Conservation (phyloP, 306 rosid genomes). For the Crataegus laevigata region DNA sequence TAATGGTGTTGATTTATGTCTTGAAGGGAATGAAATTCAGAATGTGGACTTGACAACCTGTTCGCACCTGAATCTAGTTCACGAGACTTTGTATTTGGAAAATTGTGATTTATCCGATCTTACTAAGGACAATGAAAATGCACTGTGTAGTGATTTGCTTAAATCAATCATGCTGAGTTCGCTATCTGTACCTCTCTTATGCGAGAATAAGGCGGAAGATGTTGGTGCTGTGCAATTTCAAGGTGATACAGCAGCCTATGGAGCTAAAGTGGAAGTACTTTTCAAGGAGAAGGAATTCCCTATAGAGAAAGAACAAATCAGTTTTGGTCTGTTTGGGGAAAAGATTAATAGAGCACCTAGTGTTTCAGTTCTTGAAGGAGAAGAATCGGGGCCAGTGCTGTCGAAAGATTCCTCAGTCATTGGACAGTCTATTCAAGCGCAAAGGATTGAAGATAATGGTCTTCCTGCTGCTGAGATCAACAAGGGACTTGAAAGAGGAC, state of each 20-base stretch:
- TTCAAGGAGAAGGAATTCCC: constrained; percentile 3
- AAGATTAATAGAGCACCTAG: constrained; percentile 11
- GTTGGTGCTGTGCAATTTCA: constrained; percentile 1
- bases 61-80: no score
- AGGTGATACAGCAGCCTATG: neutral
- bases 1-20: constrained; percentile 2
- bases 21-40: constrained; percentile 4
- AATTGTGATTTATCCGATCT: neutral
- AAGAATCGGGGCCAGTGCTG: neutral
- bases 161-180: neutral
- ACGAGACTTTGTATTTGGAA: neutral
- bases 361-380: constrained; percentile 17
- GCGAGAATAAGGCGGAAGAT: neutral
- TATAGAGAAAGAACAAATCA: neutral
- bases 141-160: constrained; percentile 1
- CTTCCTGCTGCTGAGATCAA: constrained; percentile 13
- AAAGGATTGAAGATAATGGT: constrained; percentile 12
- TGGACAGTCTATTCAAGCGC: neutral
- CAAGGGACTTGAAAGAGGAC: neutral
- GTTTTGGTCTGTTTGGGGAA: neutral
- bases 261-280: constrained; percentile 7
- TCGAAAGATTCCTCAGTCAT: neutral
- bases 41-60: no score
- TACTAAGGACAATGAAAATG: constrained; percentile 9
- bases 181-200: neutral